Evolutionary conservation across 352 stramenopile genomes (phyloP).

Genomic region (Thalassiosira exigua): DNA sequence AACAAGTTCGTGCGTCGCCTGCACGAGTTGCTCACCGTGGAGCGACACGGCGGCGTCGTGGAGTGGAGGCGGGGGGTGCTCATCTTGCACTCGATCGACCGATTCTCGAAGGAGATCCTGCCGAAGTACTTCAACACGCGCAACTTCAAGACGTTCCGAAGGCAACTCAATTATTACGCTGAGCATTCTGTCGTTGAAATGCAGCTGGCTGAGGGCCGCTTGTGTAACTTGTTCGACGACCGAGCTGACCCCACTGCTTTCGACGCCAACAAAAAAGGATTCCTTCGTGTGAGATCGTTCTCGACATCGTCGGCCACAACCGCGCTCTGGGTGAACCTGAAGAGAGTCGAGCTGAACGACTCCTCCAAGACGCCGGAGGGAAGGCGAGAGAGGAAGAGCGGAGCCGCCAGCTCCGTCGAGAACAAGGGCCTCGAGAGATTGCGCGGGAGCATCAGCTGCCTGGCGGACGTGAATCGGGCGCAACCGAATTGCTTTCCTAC

Average conservation of each 20-base stretch:
- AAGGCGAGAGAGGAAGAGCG: slow-evolving; percentile 71
- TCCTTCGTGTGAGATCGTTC: slow-evolving; percentile 80
- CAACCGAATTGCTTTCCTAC: too few species aligned
- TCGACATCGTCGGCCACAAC: slow-evolving; percentile 66
- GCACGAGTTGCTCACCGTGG: slow-evolving; percentile 77
- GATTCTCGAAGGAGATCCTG: slow-evolving; percentile 73
- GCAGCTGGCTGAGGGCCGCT: background rate
- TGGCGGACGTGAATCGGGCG: too few species aligned
- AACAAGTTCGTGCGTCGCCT: slow-evolving; percentile 83
- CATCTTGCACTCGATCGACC: slow-evolving; percentile 74
- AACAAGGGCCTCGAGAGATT: slow-evolving; percentile 75
- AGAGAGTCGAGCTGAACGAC: slow-evolving; percentile 74
- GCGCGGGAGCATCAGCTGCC: too few species aligned
- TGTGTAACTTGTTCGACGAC: background rate
- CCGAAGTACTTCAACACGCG: slow-evolving; percentile 84
- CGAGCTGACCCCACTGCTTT: background rate
- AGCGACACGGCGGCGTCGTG: slow-evolving; percentile 72
- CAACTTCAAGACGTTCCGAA: slow-evolving; percentile 85
- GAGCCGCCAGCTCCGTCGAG: slow-evolving; percentile 72
- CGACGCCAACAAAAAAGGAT: slow-evolving; percentile 75
- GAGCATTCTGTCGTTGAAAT: too few species aligned
- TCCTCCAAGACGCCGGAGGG: slow-evolving; percentile 71
- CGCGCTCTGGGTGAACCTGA: slow-evolving; percentile 82
- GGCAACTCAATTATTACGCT: slow-evolving; percentile 66
- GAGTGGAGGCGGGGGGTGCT: slow-evolving; percentile 80